Base-by-base conservation (phyloP, 2,329 filamentous ascomycete genomes). In the Falciphora oryzae region DNA sequence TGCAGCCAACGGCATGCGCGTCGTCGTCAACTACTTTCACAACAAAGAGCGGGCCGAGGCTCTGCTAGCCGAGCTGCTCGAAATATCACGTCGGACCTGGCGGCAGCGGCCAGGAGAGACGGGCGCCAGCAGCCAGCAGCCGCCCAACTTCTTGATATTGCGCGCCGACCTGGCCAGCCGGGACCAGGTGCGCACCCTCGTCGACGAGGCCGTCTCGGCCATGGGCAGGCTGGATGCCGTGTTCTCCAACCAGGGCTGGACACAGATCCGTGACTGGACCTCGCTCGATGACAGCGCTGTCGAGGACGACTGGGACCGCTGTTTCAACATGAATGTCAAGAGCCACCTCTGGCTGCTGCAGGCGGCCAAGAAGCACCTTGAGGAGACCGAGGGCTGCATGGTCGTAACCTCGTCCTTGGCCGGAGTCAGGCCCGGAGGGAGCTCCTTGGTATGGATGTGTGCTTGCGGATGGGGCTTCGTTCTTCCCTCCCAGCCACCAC, bases 151-250 rank as follows among this genome's bases (percentile, higher is more conserved):
- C 61, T 70, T 82, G 27, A 76, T 83, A 8, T 75, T 93, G 68
- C 81, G 87, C 72, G 91, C 87, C 71, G 90, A 94, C 73, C 81
- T 90, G 59, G 85, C 84, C 22, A 77, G 80, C 7, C 81, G 84
- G 44, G 74, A 77, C 1, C 89, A 90, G 31, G 85, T 90, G 67
- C 74, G 79, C 61, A 77, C 79, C 0, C 80, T 88, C 0, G 84
- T 93, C 1, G 75, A 82, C 25, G 81, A 88, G 59, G 83, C 85
- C 1, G 79, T 88, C 61, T 76, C 81, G 31, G 75, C 75, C n/a
- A 80, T 92, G 67, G 89, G 88, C 5, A 85, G 88, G 1, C 74
- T 95, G n/a, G 91, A 95, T 75, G 82, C 92, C 57, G 79, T 95
- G 59, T 85, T 94, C 70, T 90, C 89, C 2, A 95, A 95, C 74